Base-by-base conservation (phyloP, 495 filamentous ascomycete genomes). In the Astrothelium subdiscretum region DNA sequence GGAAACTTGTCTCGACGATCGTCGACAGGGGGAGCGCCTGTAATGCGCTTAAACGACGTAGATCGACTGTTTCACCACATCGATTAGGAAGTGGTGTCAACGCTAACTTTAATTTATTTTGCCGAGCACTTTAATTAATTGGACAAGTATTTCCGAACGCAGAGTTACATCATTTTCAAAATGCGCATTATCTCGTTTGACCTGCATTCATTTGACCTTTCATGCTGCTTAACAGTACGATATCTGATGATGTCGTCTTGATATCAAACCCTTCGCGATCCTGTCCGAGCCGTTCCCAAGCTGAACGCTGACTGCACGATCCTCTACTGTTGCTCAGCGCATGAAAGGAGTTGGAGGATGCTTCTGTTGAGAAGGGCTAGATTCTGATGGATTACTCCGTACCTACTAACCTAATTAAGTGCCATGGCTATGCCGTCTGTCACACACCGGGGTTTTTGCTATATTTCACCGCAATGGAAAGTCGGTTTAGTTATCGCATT, bases 71-170 rank as follows among this genome's bases (percentile, higher is more conserved):
- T 54, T 54, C 48, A 54, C 24, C 22, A 54, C 20, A 15, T 48
- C 20, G 43, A 12, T 48, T 48, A 15, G 12, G n/a, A 20, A 15
- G 43, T 22, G 43, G 43, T n/a, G 43, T 29, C 5, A 6, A 20
- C 48, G 24, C 48, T 29, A 54, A 54, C 48, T 20, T 54, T 54
- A 54, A 54, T 54, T 54, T n/a, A n/a, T n/a, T n/a, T n/a, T n/a
- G n/a, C n/a, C n/a, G n/a, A n/a, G n/a, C n/a, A n/a, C n/a, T n/a
- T 54, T 54, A 54, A 27, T 54, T 54, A 10, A 29, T 26, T 10
- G 48, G 29, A 11, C 8, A 29, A 54, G 24, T 20, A 20, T 27
- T 26, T 12, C 48, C 48, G 48, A 11, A 26, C 20, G 48, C 24
- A 11, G 48, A 54, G 24, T 54, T 54, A 29, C 48, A 54, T 54